Conservation (phyloP, 305 asterid species). For the Fraxinus nigra region DNA sequence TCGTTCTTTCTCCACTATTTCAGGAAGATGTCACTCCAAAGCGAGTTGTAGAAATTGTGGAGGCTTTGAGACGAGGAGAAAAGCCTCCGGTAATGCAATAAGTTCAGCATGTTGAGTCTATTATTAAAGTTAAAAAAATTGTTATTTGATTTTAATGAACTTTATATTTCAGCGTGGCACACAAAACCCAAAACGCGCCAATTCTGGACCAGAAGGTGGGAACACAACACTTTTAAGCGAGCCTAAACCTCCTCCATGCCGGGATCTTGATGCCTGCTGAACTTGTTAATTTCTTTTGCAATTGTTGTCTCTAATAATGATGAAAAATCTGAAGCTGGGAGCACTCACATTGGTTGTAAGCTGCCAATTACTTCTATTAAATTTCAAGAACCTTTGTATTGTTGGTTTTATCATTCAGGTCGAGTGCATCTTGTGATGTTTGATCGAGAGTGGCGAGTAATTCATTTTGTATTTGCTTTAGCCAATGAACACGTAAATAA, state of each 20-base stretch:
- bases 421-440: not conserved
- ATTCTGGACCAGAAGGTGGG: conserved; percentile 92
- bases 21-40: conserved; percentile 95
- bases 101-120: not conserved
- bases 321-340: conserved; percentile 35
- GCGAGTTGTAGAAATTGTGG: conserved; percentile 85
- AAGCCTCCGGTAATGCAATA: conserved; percentile 77
- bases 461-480: not conserved
- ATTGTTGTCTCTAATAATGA: conserved; percentile 44
- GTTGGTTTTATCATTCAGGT: not conserved
- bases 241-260: conserved; percentile 89
- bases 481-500: conserved; percentile 7
- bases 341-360: conserved; percentile 42
- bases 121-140: not conserved
- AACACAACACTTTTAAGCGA: conserved; percentile 77
- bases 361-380: conserved; percentile 20
- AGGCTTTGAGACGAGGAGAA: conserved; percentile 88
- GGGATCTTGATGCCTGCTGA: conserved; percentile 96
- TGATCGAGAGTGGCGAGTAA: conserved; percentile 10
- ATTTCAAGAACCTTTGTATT: not conserved
- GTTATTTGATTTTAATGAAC: not conserved
- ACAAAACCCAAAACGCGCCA: conserved; percentile 71
- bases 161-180: conserved; percentile 75
- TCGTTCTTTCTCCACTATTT: conserved; percentile 18
- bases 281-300: conserved; percentile 16